These are phyloP conservation scores for Lactarius sp. DNA, from an alignment of 768 basidiomycete species.

Conservation along the genomic window DNA sequence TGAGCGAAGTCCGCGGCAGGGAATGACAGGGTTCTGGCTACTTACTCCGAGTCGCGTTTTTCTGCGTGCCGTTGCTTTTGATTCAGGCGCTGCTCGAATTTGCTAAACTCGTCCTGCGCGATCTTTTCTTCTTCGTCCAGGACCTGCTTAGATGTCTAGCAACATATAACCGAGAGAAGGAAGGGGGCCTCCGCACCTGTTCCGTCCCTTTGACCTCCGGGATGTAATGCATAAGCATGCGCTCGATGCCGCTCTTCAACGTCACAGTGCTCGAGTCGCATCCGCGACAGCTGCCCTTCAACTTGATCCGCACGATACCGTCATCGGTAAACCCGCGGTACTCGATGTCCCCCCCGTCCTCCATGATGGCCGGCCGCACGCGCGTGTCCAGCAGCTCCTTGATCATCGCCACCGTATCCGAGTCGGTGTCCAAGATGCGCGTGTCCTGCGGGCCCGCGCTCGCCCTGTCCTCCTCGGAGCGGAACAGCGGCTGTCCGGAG, in stretches of 20 bases:
- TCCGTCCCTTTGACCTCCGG: conserved; percentile 92
- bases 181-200: conserved; percentile 49
- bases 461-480: conserved; percentile 72
- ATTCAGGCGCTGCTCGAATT: conserved; percentile 69
- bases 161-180: not conserved
- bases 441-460: conserved; percentile 91
- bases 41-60: conserved; percentile 46
- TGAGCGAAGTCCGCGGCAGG: conserved; percentile 6
- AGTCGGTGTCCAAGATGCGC: conserved; percentile 87
- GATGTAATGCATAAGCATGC: conserved; percentile 99
- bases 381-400: conserved; percentile 95
- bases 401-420: conserved; percentile 97
- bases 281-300: conserved; percentile 97
- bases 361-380: conserved; percentile 95
- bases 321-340: conserved; percentile 86
- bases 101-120: conserved; percentile 82
- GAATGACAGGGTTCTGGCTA: conserved; percentile 24
- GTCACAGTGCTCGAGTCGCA: conserved; percentile 94
- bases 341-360: conserved; percentile 98
- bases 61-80: conserved; percentile 33
- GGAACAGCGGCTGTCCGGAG: conserved; percentile 81
- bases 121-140: conserved; percentile 87
- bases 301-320: conserved; percentile 78
- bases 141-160: conserved; percentile 45
- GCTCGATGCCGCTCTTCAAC: conserved; percentile 92